A percentile compares a stretch with the other conserved stretches of the same genome.
These are phyloP conservation scores for Wickerhamiella bombiphila DNA, from an alignment of 805 yeast species.

Conservation along the genomic window DNA sequence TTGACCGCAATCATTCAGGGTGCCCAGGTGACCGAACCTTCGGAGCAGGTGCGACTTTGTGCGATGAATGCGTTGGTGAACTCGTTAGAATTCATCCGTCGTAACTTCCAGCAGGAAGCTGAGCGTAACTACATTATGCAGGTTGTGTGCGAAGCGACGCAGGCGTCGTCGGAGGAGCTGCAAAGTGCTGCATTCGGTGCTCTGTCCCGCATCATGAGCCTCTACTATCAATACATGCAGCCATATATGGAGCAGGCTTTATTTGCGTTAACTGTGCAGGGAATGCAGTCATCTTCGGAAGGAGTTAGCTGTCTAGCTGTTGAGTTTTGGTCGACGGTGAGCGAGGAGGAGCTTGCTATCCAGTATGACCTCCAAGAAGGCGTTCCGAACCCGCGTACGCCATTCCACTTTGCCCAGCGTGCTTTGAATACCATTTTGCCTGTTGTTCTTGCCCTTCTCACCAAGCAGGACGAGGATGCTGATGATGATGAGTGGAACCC, in stretches of 20 bases:
- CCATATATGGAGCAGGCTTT: slow-evolving; percentile 96
- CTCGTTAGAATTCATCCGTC: slow-evolving; percentile 77
- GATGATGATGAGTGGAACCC: slow-evolving; percentile 93
- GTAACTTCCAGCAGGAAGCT: slow-evolving; percentile 81
- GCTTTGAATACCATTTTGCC: slow-evolving; percentile 83
- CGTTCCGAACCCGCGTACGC: slow-evolving; percentile 9
- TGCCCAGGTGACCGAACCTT: slow-evolving; percentile 70
- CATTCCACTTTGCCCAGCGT: slow-evolving; percentile 60
- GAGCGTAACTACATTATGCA: slow-evolving; percentile 97
- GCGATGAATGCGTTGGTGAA: slow-evolving; percentile 86
- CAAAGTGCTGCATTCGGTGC: slow-evolving; percentile 96
- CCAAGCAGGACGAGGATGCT: slow-evolving; percentile 83
- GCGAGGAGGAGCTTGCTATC: slow-evolving; percentile 68
- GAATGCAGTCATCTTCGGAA: slow-evolving; percentile 77
- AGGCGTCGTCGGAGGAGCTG: slow-evolving; percentile 61
- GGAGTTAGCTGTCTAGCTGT: slow-evolving; percentile 95
- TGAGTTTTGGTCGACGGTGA: slow-evolving; percentile 98
- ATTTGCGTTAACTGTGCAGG: slow-evolving; percentile 74
- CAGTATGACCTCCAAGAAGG: slow-evolving; percentile 50
- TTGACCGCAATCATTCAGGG: slow-evolving; percentile 95
- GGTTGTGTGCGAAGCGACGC: slow-evolving; percentile 98
- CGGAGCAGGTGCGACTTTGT: slow-evolving; percentile 61
- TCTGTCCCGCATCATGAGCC: slow-evolving; percentile 76
- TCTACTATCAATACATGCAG: slow-evolving; percentile 80
- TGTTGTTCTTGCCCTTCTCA: slow-evolving; percentile 60